These are phyloP conservation scores for Quaeritorhiza haematococci DNA, from an alignment of 371 early-diverging fungal species.

Conservation along the genomic window DNA sequence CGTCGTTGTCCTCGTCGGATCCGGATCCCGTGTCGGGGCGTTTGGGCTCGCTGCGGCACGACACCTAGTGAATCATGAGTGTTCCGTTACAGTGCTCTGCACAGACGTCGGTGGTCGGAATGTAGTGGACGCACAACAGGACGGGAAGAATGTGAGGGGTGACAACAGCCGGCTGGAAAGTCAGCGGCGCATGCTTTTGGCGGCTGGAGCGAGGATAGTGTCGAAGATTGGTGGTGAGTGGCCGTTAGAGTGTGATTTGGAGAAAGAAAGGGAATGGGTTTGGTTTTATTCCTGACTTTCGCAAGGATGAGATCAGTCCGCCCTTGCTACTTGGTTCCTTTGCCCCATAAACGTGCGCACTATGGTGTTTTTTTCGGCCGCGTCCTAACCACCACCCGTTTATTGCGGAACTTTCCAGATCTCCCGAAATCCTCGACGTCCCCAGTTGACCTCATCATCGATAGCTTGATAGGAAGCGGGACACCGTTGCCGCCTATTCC, in stretches of 20 bases:
- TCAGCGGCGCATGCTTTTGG: not conserved
- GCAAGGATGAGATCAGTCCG: not conserved
- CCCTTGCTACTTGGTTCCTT: not conserved
- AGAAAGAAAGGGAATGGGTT: not conserved
- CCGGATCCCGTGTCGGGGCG: constrained; percentile 62
- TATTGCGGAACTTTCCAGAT: constrained; percentile 14
- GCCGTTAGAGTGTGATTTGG: not conserved
- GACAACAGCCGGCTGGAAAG: not conserved
- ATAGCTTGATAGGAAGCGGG: constrained; percentile 65
- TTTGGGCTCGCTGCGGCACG: constrained; percentile 65
- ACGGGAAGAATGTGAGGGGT: constrained; percentile 15
- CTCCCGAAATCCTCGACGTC: constrained; percentile 48
- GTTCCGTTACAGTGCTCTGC: constrained; percentile 58
- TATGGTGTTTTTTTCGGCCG: not conserved
- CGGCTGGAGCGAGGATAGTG: not conserved
- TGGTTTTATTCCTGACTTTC: not conserved
- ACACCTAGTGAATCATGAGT: constrained; percentile 70
- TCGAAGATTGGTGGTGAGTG: not conserved
- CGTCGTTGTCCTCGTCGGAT: constrained; percentile 65
- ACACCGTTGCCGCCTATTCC: constrained; percentile 53
- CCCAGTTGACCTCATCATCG: constrained; percentile 76
- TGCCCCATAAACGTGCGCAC: not conserved
- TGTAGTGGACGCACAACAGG: constrained; percentile 44
- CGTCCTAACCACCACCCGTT: not conserved
- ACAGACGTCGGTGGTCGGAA: too few species aligned